Evolutionary conservation across 1,139 yeast genomes (phyloP), one percentile per base, ranked within the genome.

Genomic region (Saccharomyces hybrid): DNA sequence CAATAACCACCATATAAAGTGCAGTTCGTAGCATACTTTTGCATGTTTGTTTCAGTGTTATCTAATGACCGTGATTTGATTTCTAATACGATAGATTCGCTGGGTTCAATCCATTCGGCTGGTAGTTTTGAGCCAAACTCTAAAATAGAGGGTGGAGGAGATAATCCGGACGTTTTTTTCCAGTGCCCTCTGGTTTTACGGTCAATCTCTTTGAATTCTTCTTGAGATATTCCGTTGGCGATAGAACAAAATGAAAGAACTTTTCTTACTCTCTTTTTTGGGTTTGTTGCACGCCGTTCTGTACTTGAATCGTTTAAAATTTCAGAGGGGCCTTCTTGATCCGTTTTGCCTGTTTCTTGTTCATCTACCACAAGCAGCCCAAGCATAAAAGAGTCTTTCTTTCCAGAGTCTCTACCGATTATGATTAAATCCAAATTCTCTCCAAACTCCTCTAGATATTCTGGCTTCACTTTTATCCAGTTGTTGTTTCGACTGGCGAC

Each of bases 401-500:
- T 78, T 0, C 88, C 91, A 12, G 83, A 82, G 54, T 80, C 82
- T 54, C 85, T 85, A 0, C 97, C 98, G 56, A 91, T 82, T 0
- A 93, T 80, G 1, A 83, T 76, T 49, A 90, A 69, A 70, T 93
- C 99, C 60, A 91, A 73, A 62, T 87, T 87, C 59, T 89, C 96
- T 7, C 96, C 96, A 69, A 87, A 87, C 54, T 86, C 89, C 57
- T 83, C 86, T 56, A 90, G 74, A 67, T 90, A 91, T 62, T 91
- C 96, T 0, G 98, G 98, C 68, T 93, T 93, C 2, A 91, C 80
- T 65, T 93, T 93, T 28, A 88, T 74, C 96, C 98, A 91, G 21
- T 76, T 73, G 29, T 78, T 77, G 49, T 78, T 77, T 54, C 91
- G 73, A 50, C 77, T 78, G 21, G 83, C 90, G 12, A 87, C 76